Conservation (phyloP, 768 basidiomycete genomes). For the Hygrophorus russula region DNA sequence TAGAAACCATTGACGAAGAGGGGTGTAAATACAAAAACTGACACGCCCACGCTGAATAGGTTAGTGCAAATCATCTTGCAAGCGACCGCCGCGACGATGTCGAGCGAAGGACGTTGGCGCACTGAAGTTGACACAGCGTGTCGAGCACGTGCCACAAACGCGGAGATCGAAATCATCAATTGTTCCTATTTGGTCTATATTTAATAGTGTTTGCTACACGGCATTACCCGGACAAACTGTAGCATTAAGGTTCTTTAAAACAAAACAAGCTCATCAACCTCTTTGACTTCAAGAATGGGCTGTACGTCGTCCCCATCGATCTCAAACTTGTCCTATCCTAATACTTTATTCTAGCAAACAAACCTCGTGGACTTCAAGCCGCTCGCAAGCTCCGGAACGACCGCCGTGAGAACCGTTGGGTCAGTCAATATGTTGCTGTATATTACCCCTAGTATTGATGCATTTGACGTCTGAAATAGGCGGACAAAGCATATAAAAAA, state of each 20-base stretch:
- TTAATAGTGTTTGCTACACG: too few relatives aligned
- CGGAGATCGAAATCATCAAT: too few relatives aligned
- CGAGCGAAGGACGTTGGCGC: too few relatives aligned
- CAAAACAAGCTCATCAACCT: neutral
- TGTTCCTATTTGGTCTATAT: too few relatives aligned
- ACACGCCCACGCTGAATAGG: neutral
- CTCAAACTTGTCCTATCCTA: slow-evolving; percentile 6
- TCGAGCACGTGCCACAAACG: too few relatives aligned
- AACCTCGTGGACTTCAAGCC: slow-evolving; percentile 98
- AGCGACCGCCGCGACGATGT: too few relatives aligned
- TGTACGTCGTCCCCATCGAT: slow-evolving; percentile 42
- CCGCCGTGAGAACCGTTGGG: slow-evolving; percentile 97
- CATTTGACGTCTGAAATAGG: slow-evolving; percentile 32
- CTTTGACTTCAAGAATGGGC: slow-evolving; percentile 50
- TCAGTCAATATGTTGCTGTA: slow-evolving; percentile 26
- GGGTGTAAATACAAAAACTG: slow-evolving; percentile 12
- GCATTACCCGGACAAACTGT: neutral
- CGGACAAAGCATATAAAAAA: slow-evolving; percentile 99
- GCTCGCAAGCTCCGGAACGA: slow-evolving; percentile 94
- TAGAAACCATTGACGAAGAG: slow-evolving; percentile 59
- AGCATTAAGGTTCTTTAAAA: neutral
- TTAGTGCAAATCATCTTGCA: too few relatives aligned
- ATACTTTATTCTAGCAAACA: slow-evolving; percentile 56
- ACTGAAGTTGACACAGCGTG: too few relatives aligned
- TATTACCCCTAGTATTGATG: neutral